Base-by-base conservation (phyloP, 257 asterid species). In the Buddleja alternifolia region DNA sequence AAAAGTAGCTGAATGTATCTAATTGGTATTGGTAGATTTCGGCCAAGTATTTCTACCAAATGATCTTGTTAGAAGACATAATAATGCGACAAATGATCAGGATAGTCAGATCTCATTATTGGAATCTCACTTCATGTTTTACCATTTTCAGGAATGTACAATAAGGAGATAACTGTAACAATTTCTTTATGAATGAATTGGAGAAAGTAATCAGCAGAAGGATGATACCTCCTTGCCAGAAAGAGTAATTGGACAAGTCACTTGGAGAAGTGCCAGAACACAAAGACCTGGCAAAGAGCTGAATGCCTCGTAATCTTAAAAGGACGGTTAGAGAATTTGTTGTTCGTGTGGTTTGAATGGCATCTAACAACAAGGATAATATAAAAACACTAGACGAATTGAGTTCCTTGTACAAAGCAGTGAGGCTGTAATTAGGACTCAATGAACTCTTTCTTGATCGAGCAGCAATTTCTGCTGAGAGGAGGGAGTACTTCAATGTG, bases 391-490 rank as follows among this genome's bases (percentile, higher is more conserved):
- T 89, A 9, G 97, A 83, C 71, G 97, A 84, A 52, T 86, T 81
- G 61, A 94, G 92, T 69, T 88, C 97, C 56, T 80, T 82, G 77
- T 84, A 85, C 58, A 94, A 69, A 64, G 86, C 75, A 78, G 66
- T 81, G 50, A 86, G 78, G 65, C 85, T 84, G 73, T 77, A 83
- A 70, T 80, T 84, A 61, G 99, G 91, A 84, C 81, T 71, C 80
- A 88, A 72, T 29, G 92, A 89, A 52, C 70, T 74, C 77, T 81
- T 91, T 60, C 82, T 66, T 24, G 97, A 86, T 21, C 97, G 96
- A 68, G 97, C 81, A 77, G 97, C 91, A 67, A 91, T 80, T 83
- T 94, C 97, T 19, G 90, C 66, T 10, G 97, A 87, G 57, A 88
- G 67, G 70, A 94, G 85, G 34, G 97, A 87, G 83, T 89, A 91